Evolutionary conservation across 2,329 filamentous ascomycete species (phyloP).

Genomic region (Botryotinia calthae): DNA sequence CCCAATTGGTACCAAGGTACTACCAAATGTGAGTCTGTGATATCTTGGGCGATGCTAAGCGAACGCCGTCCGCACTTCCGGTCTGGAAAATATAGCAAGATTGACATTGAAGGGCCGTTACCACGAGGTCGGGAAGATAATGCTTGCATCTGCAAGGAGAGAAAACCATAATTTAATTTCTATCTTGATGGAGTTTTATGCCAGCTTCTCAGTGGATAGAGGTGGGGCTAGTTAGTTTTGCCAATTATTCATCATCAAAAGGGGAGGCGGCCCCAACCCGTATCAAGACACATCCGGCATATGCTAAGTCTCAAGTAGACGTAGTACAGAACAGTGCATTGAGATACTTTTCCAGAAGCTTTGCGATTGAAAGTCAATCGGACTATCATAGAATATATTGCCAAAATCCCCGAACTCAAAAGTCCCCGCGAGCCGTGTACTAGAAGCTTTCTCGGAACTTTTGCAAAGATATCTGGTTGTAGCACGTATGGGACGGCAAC

Average conservation of each 20-base stretch:
- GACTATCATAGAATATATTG: not conserved
- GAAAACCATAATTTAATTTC: not conserved
- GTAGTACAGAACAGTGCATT: not conserved
- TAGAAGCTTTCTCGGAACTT: not conserved
- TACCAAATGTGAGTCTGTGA: not conserved
- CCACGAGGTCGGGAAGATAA: not conserved
- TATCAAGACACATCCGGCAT: not conserved
- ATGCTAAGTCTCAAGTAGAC: not conserved
- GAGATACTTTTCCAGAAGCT: constrained; percentile 1
- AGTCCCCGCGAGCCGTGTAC: not conserved
- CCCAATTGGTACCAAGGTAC: not conserved
- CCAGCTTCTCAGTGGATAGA: not conserved
- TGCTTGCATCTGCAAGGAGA: not conserved
- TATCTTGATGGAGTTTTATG: not conserved
- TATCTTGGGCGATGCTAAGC: not conserved
- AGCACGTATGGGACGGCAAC: not conserved
- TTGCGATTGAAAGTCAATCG: not conserved
- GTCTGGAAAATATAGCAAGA: not conserved
- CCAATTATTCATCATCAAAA: not conserved
- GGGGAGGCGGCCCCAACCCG: not conserved
- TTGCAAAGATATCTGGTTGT: not conserved
- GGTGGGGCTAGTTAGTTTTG: not conserved
- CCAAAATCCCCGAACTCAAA: not conserved
- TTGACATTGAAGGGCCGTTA: not conserved
- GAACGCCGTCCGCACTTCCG: not conserved